Conservation (phyloP, 345 rosid genomes). For the Aurinia saxatilis region DNA sequence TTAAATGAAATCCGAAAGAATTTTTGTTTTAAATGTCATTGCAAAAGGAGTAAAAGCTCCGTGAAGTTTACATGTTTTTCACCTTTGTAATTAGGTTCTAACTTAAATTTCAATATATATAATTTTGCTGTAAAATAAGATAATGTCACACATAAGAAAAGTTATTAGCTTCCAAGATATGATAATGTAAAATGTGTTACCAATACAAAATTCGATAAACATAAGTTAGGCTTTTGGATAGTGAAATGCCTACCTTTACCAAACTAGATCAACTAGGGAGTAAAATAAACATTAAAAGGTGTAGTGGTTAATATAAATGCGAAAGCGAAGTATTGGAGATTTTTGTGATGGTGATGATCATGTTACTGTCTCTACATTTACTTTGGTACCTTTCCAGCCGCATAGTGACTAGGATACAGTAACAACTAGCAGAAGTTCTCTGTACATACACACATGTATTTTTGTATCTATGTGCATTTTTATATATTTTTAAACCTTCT, state of each 20-base stretch:
- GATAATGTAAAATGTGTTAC: neutral
- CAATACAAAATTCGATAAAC: too few relatives aligned
- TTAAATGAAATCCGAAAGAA: too few relatives aligned
- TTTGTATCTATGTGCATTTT: neutral
- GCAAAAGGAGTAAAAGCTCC: too few relatives aligned
- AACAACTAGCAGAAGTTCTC: neutral
- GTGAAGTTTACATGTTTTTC: too few relatives aligned
- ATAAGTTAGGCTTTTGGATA: neutral
- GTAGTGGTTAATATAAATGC: conserved; percentile 10
- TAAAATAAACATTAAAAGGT: neutral
- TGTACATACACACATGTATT: neutral
- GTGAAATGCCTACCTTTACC: neutral
- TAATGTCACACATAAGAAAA: too few relatives aligned
- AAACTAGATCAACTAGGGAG: neutral
- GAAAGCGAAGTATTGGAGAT: conserved; percentile 4
- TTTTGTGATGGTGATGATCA: conserved; percentile 4
- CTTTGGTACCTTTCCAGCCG: conserved; percentile 4
- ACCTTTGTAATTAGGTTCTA: too few relatives aligned
- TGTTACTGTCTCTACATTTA: conserved; percentile 21
- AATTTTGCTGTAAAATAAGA: too few relatives aligned
- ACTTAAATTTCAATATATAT: too few relatives aligned
- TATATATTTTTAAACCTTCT: neutral
- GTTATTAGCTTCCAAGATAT: too few relatives aligned
- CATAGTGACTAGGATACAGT: conserved; percentile 16
- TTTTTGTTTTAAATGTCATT: too few relatives aligned